These are phyloP conservation scores for Parachaetomium inaequale DNA, from an alignment of 495 filamentous ascomycete species.

Conservation along the genomic window DNA sequence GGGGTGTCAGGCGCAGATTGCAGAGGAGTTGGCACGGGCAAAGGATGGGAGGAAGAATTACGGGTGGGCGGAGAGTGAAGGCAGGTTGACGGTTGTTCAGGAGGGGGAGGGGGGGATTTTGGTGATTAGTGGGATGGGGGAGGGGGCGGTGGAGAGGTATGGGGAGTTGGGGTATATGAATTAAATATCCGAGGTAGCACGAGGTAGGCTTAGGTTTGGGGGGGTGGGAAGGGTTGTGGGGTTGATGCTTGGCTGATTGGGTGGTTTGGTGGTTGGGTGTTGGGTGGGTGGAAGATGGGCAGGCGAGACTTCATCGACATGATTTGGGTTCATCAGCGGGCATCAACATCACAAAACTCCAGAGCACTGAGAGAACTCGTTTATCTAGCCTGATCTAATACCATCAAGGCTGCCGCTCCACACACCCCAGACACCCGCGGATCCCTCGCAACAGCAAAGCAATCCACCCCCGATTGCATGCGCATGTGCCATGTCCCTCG, in stretches of 20 bases:
- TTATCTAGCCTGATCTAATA: no score
- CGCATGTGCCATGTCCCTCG: not conserved
- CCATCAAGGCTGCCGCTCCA: no score
- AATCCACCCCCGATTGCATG: not conserved
- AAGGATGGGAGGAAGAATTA: constrained; percentile 26
- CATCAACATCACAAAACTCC: no score
- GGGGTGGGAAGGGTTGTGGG: no score
- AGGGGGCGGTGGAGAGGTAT: constrained; percentile 18
- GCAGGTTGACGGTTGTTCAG: constrained; percentile 16
- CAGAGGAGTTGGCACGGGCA: constrained; percentile 24
- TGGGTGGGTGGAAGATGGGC: no score
- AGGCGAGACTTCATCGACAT: no score
- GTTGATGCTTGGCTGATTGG: no score
- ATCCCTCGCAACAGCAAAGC: not conserved
- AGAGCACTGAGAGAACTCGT: no score
- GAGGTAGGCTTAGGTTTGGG: no score
- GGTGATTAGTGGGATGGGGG: constrained; percentile 25
- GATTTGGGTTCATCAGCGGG: no score
- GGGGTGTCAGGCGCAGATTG: constrained; percentile 20
- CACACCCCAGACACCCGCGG: not conserved
- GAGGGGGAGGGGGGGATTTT: constrained; percentile 20
- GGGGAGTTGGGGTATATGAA: constrained; percentile 16
- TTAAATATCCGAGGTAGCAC: not conserved
- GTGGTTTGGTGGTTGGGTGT: no score
- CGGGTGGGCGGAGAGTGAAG: constrained; percentile 20